These are phyloP conservation scores for Plantago elongata DNA, from an alignment of 257 asterid genomes.

Conservation along the genomic window DNA sequence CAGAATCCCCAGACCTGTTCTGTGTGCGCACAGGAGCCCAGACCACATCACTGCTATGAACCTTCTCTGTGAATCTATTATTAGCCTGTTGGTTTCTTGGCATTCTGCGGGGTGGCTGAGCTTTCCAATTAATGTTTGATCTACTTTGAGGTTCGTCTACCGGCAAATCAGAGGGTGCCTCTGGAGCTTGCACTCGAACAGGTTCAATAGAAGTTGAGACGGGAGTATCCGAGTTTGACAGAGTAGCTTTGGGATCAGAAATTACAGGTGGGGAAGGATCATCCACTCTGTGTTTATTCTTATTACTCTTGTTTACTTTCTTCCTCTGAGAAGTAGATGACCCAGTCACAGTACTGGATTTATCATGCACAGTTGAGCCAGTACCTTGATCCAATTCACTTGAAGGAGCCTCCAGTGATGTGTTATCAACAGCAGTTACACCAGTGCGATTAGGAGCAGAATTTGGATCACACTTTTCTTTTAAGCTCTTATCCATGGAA, in stretches of 20 bases:
- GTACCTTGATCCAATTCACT: slow-evolving; percentile 30
- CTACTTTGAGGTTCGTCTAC: slow-evolving; percentile 51
- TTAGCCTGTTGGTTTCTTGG: slow-evolving; percentile 58
- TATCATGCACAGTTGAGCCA: slow-evolving; percentile 33
- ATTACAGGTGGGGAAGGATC: slow-evolving; percentile 34
- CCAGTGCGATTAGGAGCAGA: slow-evolving; percentile 22
- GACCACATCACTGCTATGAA: slow-evolving; percentile 53
- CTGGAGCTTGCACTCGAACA: slow-evolving; percentile 36
- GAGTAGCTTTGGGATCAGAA: slow-evolving; percentile 32
- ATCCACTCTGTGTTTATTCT: slow-evolving; percentile 53
- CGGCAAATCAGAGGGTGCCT: slow-evolving; percentile 34
- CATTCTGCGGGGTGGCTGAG: slow-evolving; percentile 54
- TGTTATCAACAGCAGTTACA: slow-evolving; percentile 26
- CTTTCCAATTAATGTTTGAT: slow-evolving; percentile 47
- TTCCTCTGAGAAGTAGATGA: slow-evolving; percentile 48
- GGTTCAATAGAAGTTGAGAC: slow-evolving; percentile 30
- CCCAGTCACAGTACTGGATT: slow-evolving; percentile 29
- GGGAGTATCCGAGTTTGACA: slow-evolving; percentile 30
- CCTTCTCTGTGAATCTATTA: slow-evolving; percentile 55
- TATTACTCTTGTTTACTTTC: slow-evolving; percentile 48
- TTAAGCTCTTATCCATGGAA: slow-evolving; percentile 30
- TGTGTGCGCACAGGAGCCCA: slow-evolving; percentile 91
- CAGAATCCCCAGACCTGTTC: slow-evolving; percentile 51
- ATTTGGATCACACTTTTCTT: slow-evolving; percentile 34
- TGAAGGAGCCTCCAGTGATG: slow-evolving; percentile 26